phyloP scores from a whole-genome alignment of 192 early-diverging fungal species.

The Spizellomyces punctatus region DNA sequence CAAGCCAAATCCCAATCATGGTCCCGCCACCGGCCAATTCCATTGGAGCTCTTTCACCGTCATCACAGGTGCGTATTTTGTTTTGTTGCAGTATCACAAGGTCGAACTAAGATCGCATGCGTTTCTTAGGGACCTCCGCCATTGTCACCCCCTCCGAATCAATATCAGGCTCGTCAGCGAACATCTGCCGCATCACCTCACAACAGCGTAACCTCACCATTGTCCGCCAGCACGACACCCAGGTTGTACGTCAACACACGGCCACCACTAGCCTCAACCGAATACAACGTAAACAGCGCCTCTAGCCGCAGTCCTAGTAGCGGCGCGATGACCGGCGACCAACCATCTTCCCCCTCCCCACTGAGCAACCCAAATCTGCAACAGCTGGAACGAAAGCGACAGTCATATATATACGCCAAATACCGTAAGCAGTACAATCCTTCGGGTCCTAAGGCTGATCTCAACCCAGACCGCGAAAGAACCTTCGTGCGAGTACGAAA shows the following conservation, averaged over 20 bases:
- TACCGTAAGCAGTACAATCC: conserved; percentile 2
- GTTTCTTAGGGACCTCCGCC: conserved; percentile 15
- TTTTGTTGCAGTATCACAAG: background rate
- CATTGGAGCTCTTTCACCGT: background rate
- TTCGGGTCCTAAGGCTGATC: conserved; percentile 20
- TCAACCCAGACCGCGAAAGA: background rate
- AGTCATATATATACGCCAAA: conserved; percentile 17
- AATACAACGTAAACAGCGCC: too few species aligned
- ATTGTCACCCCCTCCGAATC: conserved; percentile 6
- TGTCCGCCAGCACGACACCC: background rate
- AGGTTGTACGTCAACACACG: background rate
- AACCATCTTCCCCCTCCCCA: conserved; percentile 31
- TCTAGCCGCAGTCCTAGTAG: background rate
- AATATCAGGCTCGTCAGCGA: background rate
- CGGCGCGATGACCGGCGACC: background rate
- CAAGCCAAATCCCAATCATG: background rate
- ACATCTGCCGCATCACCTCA: background rate
- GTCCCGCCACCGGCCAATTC: conserved; percentile 2
- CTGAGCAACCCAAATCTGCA: conserved; percentile 19
- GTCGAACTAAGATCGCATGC: too few species aligned
- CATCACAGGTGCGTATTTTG: background rate
- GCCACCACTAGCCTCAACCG: background rate
- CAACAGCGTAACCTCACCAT: background rate
- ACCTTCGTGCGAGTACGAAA: conserved; percentile 6
- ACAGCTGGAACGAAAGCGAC: conserved; percentile 29